Evolutionary conservation across 1,284 basidiomycete species (phyloP).

Genomic region (Trichosporon faecale): DNA sequence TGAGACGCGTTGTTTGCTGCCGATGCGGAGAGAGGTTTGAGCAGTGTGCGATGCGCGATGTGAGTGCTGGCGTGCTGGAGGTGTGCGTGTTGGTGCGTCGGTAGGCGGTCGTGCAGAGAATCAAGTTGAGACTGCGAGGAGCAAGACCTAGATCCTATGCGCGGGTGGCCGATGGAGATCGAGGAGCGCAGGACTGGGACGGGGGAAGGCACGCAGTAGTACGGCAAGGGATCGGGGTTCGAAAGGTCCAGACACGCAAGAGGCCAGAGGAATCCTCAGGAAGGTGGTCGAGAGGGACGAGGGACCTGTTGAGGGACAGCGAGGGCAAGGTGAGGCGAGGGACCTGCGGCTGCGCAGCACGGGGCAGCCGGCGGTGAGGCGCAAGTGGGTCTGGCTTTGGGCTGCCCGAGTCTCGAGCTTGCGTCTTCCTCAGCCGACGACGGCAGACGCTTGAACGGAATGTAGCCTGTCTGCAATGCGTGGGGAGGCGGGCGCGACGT

Average conservation of each 20-base stretch:
- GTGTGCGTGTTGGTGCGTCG: background rate
- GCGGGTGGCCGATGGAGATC: conserved; percentile 3
- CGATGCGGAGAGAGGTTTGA: background rate
- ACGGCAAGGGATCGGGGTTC: background rate
- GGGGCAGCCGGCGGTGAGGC: background rate
- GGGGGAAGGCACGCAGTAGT: background rate
- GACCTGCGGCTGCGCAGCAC: conserved; percentile 4
- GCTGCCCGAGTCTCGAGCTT: background rate
- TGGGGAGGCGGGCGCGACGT: background rate
- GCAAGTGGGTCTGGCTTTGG: background rate
- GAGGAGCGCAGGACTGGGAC: background rate
- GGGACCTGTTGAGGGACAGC: background rate
- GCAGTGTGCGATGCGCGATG: background rate
- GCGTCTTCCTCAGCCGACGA: background rate
- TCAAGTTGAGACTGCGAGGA: background rate
- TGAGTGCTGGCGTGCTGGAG: background rate
- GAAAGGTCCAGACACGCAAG: background rate
- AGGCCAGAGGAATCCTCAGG: background rate
- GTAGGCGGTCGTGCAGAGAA: background rate
- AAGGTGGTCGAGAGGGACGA: background rate
- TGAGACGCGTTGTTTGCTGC: background rate
- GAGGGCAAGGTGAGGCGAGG: background rate
- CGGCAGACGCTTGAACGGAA: background rate
- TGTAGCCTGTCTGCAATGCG: background rate
- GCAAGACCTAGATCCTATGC: background rate